Evolutionary conservation across 179 eudicot species (phyloP).

Genomic region (Gypsophila paniculata): DNA sequence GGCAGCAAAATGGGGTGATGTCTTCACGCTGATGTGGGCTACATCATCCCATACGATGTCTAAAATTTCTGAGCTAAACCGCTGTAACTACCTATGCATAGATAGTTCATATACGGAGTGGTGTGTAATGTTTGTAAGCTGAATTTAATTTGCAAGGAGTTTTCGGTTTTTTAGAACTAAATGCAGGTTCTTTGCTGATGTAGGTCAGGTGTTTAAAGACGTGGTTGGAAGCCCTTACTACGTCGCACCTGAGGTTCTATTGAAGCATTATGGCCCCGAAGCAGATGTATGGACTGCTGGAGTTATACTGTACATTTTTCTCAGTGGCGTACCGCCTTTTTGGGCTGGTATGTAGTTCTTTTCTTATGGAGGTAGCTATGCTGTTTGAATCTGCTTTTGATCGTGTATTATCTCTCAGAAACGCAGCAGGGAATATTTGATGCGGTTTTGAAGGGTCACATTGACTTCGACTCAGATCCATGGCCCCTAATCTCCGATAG

Average conservation of each 20-base stretch:
- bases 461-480: slow-evolving; percentile 85
- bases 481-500: slow-evolving; percentile 84
- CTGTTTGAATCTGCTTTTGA: background rate
- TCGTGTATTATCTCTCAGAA: slow-evolving; percentile 43
- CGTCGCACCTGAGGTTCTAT: slow-evolving; percentile 87
- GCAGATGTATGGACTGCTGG: slow-evolving; percentile 98
- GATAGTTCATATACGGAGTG: too few species aligned
- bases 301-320: slow-evolving; percentile 73
- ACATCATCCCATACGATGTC: background rate
- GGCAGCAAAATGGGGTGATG: too few species aligned
- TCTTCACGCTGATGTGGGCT: background rate
- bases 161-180: background rate
- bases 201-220: slow-evolving; percentile 75
- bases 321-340: slow-evolving; percentile 88
- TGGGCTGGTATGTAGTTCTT: slow-evolving; percentile 66
- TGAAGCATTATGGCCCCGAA: slow-evolving; percentile 76
- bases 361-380: background rate
- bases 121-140: slow-evolving; percentile 1
- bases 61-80: background rate
- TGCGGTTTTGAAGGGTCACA: slow-evolving; percentile 72
- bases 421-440: slow-evolving; percentile 90
- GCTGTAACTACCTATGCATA: too few species aligned
- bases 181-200: slow-evolving; percentile 20
- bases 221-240: slow-evolving; percentile 93
- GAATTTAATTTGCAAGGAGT: background rate